Base-by-base conservation (phyloP, 1,284 basidiomycete genomes). In the Marasmius tenuissimus region DNA sequence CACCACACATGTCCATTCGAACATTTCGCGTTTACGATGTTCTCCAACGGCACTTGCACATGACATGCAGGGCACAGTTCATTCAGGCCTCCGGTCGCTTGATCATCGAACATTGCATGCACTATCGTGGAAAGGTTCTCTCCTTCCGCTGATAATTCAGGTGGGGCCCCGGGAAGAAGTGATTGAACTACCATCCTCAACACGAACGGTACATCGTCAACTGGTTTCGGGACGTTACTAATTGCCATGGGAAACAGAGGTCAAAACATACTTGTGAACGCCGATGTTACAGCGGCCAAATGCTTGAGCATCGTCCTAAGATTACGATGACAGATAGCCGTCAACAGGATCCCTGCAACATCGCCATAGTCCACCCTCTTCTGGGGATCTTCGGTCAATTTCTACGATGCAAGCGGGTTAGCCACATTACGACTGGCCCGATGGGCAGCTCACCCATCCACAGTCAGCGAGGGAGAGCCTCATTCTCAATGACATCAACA, bases 51-150 rank as follows among this genome's bases (percentile, higher is more conserved):
- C 34, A 92, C 78, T 53, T 78, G 75, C 1, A 79, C 78, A 48
- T 78, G 72, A 73, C 90, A 92, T 16, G 90, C 91, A 3, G 90
- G 90, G 66, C 90, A 92, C 5, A 70, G 67, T 73, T 92, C 89
- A 58, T 81, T 77, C 40, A 85, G 71, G 33, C 74, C 73, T 57
- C 70, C 73, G 1, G 57, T 60, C 58, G 57, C 48, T 16, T 60
- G 59, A 20, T 58, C 66, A 59, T 72, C 68, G 37, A 78, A 66
- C 38, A 71, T 66, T 45, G 73, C 69, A 49, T 78, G 75, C n/a
- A 85, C 71, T 58, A 70, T 70, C 18, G 69, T 70, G 9, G 78
- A 76, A 56, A 91, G 72, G 2, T 71, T 65, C 65, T 80, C 75
- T 45, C 83, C 86, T 70, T 87, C 86, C 12, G 72, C 70, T 22